phyloP scores from a whole-genome alignment of 2,329 filamentous ascomycete species.

The Aureobasidium sp. region DNA sequence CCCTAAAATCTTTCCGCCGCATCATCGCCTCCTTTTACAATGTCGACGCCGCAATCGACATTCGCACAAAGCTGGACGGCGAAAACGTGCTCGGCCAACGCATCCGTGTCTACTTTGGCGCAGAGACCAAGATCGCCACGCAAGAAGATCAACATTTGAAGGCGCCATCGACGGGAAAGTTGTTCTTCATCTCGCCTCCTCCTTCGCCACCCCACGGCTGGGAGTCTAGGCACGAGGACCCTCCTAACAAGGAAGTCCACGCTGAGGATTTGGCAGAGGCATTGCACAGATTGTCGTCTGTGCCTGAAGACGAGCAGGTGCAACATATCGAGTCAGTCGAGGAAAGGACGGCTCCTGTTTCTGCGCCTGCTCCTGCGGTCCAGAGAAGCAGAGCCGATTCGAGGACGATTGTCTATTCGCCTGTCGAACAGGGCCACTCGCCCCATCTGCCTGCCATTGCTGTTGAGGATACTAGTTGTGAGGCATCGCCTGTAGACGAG shows the following conservation, averaged over 20 bases:
- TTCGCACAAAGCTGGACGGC: slow-evolving; percentile 67
- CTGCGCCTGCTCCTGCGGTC: background rate
- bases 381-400: slow-evolving; percentile 41
- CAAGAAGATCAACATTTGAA: slow-evolving; percentile 41
- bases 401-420: slow-evolving; percentile 56
- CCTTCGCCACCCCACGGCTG: slow-evolving; percentile 59
- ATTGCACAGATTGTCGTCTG: slow-evolving; percentile 41
- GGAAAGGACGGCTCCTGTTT: background rate
- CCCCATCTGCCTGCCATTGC: slow-evolving; percentile 56
- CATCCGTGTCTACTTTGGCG: slow-evolving; percentile 59
- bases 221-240: slow-evolving; percentile 56
- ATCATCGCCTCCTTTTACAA: slow-evolving; percentile 74
- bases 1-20: slow-evolving; percentile 74
- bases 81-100: slow-evolving; percentile 64
- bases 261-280: slow-evolving; percentile 54
- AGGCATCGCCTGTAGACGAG: slow-evolving; percentile 42
- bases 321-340: background rate
- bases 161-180: slow-evolving; percentile 51
- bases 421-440: slow-evolving; percentile 54
- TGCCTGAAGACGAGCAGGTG: background rate
- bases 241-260: slow-evolving; percentile 60
- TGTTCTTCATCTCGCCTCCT: slow-evolving; percentile 61
- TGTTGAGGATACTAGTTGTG: slow-evolving; percentile 53
- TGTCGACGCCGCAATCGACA: slow-evolving; percentile 60
- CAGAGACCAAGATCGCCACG: slow-evolving; percentile 42